These are phyloP conservation scores for Tolypocladium tundrense DNA, from an alignment of 2,329 filamentous ascomycete genomes.

Conservation along the genomic window DNA sequence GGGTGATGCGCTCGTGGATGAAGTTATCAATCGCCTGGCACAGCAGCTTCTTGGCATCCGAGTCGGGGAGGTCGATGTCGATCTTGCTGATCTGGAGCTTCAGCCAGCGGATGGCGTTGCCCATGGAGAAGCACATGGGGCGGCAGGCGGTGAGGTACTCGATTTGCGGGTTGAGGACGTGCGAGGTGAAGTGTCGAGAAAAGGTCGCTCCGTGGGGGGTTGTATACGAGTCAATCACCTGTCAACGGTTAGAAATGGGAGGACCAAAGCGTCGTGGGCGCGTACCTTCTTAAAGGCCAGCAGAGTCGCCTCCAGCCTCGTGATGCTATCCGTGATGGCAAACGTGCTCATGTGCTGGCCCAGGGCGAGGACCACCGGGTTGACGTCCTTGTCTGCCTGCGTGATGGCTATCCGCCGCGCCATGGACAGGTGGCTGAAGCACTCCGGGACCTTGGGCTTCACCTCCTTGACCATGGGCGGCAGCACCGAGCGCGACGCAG, in stretches of 20 bases:
- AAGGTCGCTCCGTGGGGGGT: constrained; percentile 79
- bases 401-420: constrained; percentile 44
- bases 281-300: constrained; percentile 76
- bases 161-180: constrained; percentile 89
- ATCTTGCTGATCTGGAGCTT: constrained; percentile 89
- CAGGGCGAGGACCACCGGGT: constrained; percentile 74
- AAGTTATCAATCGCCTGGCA: constrained; percentile 78
- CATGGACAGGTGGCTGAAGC: constrained; percentile 75
- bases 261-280: background rate
- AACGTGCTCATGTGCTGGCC: constrained; percentile 89
- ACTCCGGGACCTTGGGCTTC: constrained; percentile 55
- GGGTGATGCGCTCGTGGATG: constrained; percentile 79
- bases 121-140: constrained; percentile 94
- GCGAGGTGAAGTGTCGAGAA: constrained; percentile 80
- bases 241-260: constrained; percentile 4
- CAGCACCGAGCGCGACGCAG: constrained; percentile 18
- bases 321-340: constrained; percentile 78
- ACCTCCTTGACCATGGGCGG: constrained; percentile 35
- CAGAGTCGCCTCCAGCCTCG: constrained; percentile 77
- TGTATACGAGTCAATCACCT: constrained; percentile 89
- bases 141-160: constrained; percentile 88
- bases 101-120: constrained; percentile 89
- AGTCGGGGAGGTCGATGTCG: constrained; percentile 74
- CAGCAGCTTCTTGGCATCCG: constrained; percentile 69
- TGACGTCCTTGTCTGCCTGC: constrained; percentile 64